These are phyloP conservation scores for Geosiphon pyriformis DNA, from an alignment of 192 early-diverging fungal species.

Conservation along the genomic window DNA sequence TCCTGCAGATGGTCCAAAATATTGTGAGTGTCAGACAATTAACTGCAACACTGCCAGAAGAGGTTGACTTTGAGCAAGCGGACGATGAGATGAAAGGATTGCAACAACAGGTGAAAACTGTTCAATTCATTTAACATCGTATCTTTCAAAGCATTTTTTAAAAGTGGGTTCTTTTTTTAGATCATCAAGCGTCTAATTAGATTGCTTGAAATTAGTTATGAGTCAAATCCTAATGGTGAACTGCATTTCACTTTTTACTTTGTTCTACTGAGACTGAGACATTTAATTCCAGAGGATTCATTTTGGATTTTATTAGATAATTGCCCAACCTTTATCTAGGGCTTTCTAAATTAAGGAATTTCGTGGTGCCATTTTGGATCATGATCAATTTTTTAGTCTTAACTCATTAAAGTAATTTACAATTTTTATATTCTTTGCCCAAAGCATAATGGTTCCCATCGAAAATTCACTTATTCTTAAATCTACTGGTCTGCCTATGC, in stretches of 20 bases:
- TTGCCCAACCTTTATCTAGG: too few relatives aligned
- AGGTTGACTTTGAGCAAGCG: background rate
- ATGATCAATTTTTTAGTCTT: too few relatives aligned
- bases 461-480: slow-evolving; percentile 33
- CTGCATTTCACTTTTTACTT: slow-evolving; percentile 3
- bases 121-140: background rate
- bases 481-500: slow-evolving; percentile 48
- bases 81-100: background rate
- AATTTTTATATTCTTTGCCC: background rate
- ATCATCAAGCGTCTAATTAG: slow-evolving; percentile 1
- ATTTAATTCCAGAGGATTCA: slow-evolving; percentile 4
- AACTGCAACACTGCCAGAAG: slow-evolving; percentile 1
- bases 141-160: background rate
- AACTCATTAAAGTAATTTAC: too few relatives aligned
- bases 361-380: too few relatives aligned
- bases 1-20: slow-evolving; percentile 4
- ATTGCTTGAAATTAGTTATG: background rate
- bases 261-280: background rate
- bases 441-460: background rate
- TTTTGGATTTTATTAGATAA: background rate
- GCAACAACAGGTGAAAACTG: background rate
- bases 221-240: background rate
- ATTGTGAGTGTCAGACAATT: background rate
- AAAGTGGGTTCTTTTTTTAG: background rate
- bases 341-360: too few relatives aligned